These are phyloP conservation scores for Glarea lozoyensis DNA, from an alignment of 495 filamentous ascomycete genomes.

Conservation along the genomic window DNA sequence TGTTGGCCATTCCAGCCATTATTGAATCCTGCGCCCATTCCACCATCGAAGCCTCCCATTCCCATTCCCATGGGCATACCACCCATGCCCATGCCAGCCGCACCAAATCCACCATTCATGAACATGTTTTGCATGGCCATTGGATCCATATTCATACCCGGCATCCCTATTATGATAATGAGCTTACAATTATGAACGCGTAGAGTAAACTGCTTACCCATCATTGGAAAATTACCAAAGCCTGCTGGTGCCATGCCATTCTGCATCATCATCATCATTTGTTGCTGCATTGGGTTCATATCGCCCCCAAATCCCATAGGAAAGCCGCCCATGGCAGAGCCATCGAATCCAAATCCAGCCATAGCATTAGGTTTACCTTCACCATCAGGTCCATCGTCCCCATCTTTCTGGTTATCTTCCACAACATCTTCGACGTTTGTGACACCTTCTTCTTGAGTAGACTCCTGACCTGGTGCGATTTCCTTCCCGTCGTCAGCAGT, in stretches of 20 bases:
- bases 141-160: slow-evolving; percentile 78
- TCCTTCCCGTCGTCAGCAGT: slow-evolving; percentile 12
- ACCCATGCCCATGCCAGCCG: slow-evolving; percentile 81
- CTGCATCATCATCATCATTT: slow-evolving; percentile 65
- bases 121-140: slow-evolving; percentile 88
- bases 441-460: slow-evolving; percentile 7
- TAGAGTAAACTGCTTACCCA: slow-evolving; percentile 54
- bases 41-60: slow-evolving; percentile 64
- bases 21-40: slow-evolving; percentile 22
- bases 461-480: slow-evolving; percentile 20
- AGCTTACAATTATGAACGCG: slow-evolving; percentile 9
- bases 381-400: too few relatives aligned
- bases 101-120: slow-evolving; percentile 67
- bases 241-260: slow-evolving; percentile 58
- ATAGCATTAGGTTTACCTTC: too few relatives aligned
- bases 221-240: slow-evolving; percentile 64
- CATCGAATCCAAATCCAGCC: slow-evolving; percentile 37
- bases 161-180: slow-evolving; percentile 51
- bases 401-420: slow-evolving; percentile 12
- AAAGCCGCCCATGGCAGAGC: slow-evolving; percentile 49
- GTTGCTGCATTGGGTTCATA: slow-evolving; percentile 67
- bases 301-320: slow-evolving; percentile 46
- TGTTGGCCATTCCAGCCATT: slow-evolving; percentile 58
- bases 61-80: slow-evolving; percentile 88
- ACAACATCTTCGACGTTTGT: slow-evolving; percentile 5